These are phyloP conservation scores for Gilbertella persicaria DNA, from an alignment of 371 early-diverging fungal genomes.

Conservation along the genomic window DNA sequence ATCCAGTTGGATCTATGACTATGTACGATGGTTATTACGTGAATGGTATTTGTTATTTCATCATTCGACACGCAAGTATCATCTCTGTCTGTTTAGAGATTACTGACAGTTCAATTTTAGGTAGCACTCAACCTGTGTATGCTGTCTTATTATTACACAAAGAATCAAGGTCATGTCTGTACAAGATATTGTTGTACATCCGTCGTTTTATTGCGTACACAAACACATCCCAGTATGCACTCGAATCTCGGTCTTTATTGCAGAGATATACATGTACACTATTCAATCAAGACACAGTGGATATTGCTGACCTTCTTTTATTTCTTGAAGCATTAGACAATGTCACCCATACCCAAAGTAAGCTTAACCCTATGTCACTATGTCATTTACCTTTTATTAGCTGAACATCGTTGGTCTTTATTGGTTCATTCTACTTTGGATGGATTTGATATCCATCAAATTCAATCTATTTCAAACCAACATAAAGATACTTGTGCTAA, in stretches of 20 bases:
- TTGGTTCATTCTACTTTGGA: conserved; percentile 18
- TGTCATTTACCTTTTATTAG: too few species aligned
- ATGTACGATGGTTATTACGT: conserved; percentile 35
- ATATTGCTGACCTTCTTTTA: too few species aligned
- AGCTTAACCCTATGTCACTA: too few species aligned
- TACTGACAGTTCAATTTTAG: too few species aligned
- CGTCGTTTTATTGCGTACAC: conserved; percentile 37
- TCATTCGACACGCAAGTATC: conserved; percentile 1
- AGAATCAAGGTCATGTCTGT: conserved; percentile 24
- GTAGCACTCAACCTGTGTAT: conserved; percentile 28
- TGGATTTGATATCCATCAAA: conserved; percentile 6
- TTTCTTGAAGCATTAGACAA: conserved; percentile 29
- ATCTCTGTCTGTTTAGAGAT: too few species aligned
- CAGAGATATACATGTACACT: conserved; percentile 26
- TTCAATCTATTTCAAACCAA: conserved; percentile 25
- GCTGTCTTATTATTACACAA: conserved; percentile 37
- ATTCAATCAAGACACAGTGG: too few species aligned
- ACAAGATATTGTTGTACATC: conserved; percentile 28
- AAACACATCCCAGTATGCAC: conserved; percentile 19
- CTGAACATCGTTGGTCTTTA: conserved; percentile 27
- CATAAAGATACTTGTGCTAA: conserved; percentile 37
- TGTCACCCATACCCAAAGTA: too few species aligned
- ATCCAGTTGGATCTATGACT: conserved; percentile 39
- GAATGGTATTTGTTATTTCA: conserved; percentile 43
- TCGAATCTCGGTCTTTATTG: conserved; percentile 30